Evolutionary conservation across 2,329 filamentous ascomycete genomes (phyloP).

Genomic region (Drechmeria coniospora): DNA sequence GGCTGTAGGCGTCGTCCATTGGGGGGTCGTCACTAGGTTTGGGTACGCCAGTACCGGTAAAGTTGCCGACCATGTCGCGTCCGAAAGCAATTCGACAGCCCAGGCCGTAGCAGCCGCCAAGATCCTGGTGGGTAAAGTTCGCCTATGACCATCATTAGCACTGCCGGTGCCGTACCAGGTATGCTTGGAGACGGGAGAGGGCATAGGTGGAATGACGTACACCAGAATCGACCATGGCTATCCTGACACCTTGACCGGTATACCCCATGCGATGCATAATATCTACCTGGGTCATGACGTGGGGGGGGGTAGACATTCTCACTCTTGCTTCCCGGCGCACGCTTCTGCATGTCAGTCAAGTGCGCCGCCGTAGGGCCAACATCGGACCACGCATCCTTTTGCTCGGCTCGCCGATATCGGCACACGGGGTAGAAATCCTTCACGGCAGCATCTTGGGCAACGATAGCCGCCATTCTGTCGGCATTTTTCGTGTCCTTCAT

Average conservation of each 20-base stretch:
- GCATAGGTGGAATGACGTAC: conserved; percentile 29
- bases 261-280: conserved; percentile 3
- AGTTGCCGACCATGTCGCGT: conserved; percentile 15
- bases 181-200: no score
- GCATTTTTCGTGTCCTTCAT: conserved; percentile 15
- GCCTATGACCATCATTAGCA: conserved; percentile 19
- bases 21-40: conserved; percentile 2
- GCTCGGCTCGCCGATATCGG: neutral
- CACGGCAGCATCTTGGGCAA: conserved; percentile 10
- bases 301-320: conserved; percentile 4
- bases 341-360: neutral
- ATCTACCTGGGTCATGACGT: conserved; percentile 1
- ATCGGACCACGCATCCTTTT: conserved; percentile 1
- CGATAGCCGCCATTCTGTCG: conserved; percentile 18
- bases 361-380: neutral
- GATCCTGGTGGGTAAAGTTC: conserved; percentile 1
- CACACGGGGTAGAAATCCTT: conserved; percentile 16
- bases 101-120: conserved; percentile 3
- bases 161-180: no score
- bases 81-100: conserved; percentile 30
- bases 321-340: neutral
- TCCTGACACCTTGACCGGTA: conserved; percentile 1
- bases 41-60: neutral
- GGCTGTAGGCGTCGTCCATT: conserved; percentile 17
- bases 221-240: conserved; percentile 4